phyloP scores from a whole-genome alignment of 208 protist species.

The Trypanosoma melophagium region DNA sequence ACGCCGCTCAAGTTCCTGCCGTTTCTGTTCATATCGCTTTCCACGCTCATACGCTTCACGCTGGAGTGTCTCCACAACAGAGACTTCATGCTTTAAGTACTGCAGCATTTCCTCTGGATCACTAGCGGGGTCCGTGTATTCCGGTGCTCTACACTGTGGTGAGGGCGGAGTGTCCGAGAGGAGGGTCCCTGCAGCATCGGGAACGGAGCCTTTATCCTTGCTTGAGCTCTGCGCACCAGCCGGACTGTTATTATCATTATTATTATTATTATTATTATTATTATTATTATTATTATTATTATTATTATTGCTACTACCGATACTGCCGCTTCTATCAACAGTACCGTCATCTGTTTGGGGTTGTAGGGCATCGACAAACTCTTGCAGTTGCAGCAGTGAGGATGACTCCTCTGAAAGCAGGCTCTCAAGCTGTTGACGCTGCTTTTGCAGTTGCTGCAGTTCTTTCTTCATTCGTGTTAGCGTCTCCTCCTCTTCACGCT shows the following conservation, averaged over 20 bases:
- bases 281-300: slow-evolving; percentile 3
- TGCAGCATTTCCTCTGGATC: slow-evolving; percentile 64
- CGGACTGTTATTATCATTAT: neutral
- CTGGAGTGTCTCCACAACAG: slow-evolving; percentile 51
- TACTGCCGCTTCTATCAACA: neutral
- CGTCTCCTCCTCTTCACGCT: slow-evolving; percentile 64
- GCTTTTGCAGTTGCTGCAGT: slow-evolving; percentile 48
- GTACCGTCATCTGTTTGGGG: slow-evolving; percentile 5
- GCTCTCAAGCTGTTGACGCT: slow-evolving; percentile 55
- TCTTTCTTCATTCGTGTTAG: slow-evolving; percentile 39
- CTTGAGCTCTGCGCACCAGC: neutral
- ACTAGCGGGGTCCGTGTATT: slow-evolving; percentile 25
- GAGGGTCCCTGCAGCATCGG: neutral
- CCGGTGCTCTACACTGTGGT: neutral
- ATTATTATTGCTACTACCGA: neutral
- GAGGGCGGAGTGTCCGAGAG: neutral
- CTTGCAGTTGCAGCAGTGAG: slow-evolving; percentile 68
- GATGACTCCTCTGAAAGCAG: slow-evolving; percentile 54
- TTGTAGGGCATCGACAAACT: slow-evolving; percentile 63
- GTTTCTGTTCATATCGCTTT: slow-evolving; percentile 49
- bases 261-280: slow-evolving; percentile 5
- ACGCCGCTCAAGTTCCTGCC: slow-evolving; percentile 48
- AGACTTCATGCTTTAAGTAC: slow-evolving; percentile 65
- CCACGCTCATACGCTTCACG: slow-evolving; percentile 48
- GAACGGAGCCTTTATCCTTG: neutral